phyloP scores from a whole-genome alignment of 1,284 basidiomycete species.

The Peniophora sp. region DNA sequence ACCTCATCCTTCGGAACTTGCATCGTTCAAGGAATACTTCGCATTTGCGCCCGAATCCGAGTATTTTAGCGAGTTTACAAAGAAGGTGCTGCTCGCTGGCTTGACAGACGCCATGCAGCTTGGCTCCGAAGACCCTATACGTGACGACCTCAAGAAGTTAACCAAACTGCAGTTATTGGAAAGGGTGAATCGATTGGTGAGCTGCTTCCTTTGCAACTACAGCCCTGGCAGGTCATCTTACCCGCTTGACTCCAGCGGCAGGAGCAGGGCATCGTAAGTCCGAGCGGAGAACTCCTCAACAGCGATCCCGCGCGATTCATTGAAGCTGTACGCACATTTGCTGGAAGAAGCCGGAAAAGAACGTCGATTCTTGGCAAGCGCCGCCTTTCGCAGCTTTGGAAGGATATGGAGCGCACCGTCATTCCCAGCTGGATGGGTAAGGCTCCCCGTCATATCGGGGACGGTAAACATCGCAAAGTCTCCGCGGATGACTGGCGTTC shows the following conservation, averaged over 20 bases:
- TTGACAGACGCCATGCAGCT: background rate
- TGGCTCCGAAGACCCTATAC: no score
- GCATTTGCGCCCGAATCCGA: background rate
- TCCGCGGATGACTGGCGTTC: conserved; percentile 30
- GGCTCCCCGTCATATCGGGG: conserved; percentile 23
- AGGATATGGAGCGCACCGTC: conserved; percentile 18
- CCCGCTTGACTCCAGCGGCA: background rate
- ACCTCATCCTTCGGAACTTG: background rate
- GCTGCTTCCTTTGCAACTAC: no score
- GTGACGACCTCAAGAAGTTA: no score
- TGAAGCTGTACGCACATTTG: background rate
- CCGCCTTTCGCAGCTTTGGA: conserved; percentile 16
- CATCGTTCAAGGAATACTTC: background rate
- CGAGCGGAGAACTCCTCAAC: background rate
- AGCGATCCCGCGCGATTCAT: conserved; percentile 1
- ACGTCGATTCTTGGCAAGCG: conserved; percentile 18
- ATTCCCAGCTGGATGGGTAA: conserved; percentile 23
- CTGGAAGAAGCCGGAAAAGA: conserved; percentile 2
- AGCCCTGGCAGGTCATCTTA: background rate
- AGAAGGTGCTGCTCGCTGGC: background rate
- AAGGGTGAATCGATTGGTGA: background rate
- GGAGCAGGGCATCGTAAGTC: background rate
- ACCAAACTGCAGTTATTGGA: background rate
- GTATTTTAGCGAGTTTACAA: background rate
- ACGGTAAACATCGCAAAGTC: conserved; percentile 22